Evolutionary conservation across 2,329 filamentous ascomycete genomes (phyloP), one percentile per base, ranked within the genome.

Genomic region (Tolypocladium album): DNA sequence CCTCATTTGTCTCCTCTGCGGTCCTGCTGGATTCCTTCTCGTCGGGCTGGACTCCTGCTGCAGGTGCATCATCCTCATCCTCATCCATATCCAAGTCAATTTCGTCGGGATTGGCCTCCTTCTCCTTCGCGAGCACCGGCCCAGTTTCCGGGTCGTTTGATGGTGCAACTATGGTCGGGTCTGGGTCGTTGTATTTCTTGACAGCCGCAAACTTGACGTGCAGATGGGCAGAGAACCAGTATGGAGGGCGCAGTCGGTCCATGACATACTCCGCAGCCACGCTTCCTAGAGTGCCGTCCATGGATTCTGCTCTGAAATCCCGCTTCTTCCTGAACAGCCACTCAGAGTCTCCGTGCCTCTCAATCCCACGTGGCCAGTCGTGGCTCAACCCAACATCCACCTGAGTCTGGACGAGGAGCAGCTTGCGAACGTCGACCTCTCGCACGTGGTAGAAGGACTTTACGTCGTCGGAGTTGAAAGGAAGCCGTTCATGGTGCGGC

Each of bases 171-270:
- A 45, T 9, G 9, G 42, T 24, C 9, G 34, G 3, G 6, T 13
- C 45, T 24, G 56, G 15, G 63, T 86, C 68, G 56, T 72, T 64
- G 60, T 85, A 87, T n/a, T 64, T 76, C 70, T 83, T 88, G 63
- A 85, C 71, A 0, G 92, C 94, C 0, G 87, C 75, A 70, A 88
- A 97, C 70, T 93, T 95, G 77, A 89, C 87, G 73, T 99, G 94
- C 75, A 97, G 75, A 74, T 99, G 94, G 3, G 92, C 94, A 43
- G 89, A 88, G 71, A 97, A 97, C 94, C 94, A 99, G 71, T 91
- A 88, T 0, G 82, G 81, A 12, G 94, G 94, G 58, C 91, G 82
- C 58, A 99, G 74, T 38, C 89, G 82, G 69, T 96, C 87, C 74
- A 97, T 82, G 24, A 96, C 86, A 65, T 88, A 84, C 68, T 83